A percentile compares a stretch with the other conserved stretches of the same genome.
Conservation (phyloP, 169 alveolate genomes). For the Eimeria acervulina region DNA sequence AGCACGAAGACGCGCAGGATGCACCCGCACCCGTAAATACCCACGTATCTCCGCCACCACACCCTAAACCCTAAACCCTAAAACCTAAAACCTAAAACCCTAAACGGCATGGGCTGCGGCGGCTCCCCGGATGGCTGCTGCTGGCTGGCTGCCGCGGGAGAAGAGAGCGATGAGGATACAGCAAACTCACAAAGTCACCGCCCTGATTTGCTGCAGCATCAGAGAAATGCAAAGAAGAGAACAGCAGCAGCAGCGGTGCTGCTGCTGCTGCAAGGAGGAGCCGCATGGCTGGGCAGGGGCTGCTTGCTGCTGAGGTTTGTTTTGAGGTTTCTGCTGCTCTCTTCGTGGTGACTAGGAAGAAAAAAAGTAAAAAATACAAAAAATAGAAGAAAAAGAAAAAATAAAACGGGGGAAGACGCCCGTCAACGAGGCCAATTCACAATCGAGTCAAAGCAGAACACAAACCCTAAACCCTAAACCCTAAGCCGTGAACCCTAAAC, state of each 20-base stretch:
- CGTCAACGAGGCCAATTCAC: neutral
- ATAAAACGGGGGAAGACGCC: neutral
- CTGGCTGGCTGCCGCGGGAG: too few species aligned
- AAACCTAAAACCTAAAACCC: conserved; percentile 6
- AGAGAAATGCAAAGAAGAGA: neutral
- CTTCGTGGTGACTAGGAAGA: neutral
- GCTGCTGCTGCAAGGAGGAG: conserved; percentile 11
- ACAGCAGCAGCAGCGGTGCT: conserved; percentile 28
- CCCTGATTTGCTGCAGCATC: neutral
- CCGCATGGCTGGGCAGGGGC: neutral
- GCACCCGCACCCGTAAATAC: too few species aligned
- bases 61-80: conserved; percentile 44
- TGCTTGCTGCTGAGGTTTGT: neutral
- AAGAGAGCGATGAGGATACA: too few species aligned
- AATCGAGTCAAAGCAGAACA: neutral
- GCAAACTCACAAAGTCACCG: neutral
- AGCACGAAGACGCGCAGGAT: too few species aligned
- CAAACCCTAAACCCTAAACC: conserved; percentile 40
- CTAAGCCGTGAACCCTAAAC: conserved; percentile 9
- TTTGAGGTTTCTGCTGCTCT: neutral
- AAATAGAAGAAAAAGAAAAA: neutral
- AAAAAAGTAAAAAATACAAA: neutral
- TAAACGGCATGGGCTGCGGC: neutral
- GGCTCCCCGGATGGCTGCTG: neutral
- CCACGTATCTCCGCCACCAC: too few species aligned